phyloP scores from a whole-genome alignment of 2,329 filamentous ascomycete species.

The Lachnellula occidentalis region DNA sequence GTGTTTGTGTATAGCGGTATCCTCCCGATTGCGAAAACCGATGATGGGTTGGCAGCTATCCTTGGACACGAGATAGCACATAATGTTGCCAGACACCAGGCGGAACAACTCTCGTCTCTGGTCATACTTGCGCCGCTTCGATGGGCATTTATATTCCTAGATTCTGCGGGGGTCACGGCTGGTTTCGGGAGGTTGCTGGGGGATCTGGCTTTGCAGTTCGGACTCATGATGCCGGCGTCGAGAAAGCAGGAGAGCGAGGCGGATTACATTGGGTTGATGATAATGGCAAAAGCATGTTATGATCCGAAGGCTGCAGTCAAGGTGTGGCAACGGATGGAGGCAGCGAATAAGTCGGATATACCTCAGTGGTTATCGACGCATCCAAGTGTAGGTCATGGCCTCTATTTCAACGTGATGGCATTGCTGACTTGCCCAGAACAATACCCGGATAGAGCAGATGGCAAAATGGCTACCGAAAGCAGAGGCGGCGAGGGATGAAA shows the following conservation, averaged over 20 bases:
- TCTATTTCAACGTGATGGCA: background rate
- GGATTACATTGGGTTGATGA: constrained; percentile 74
- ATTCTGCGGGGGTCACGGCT: constrained; percentile 18
- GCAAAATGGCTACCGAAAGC: constrained; percentile 56
- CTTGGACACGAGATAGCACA: constrained; percentile 78
- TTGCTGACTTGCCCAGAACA: constrained; percentile 39
- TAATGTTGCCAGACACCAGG: constrained; percentile 62
- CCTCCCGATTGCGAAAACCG: constrained; percentile 58
- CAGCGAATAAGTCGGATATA: constrained; percentile 42
- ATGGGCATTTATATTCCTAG: constrained; percentile 33
- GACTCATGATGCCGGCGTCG: constrained; percentile 63
- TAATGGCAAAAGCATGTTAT: constrained; percentile 78
- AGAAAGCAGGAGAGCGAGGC: constrained; percentile 71
- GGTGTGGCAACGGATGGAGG: constrained; percentile 65
- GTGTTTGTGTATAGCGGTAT: constrained; percentile 76
- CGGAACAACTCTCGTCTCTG: constrained; percentile 51
- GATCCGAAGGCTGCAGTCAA: constrained; percentile 60
- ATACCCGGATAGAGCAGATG: constrained; percentile 60
- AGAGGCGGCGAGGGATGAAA: constrained; percentile 46
- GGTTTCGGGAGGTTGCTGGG: constrained; percentile 24
- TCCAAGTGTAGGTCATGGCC: constrained; percentile 54
- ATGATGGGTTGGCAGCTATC: constrained; percentile 68
- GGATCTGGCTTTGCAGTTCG: constrained; percentile 43
- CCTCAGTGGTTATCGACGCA: constrained; percentile 74
- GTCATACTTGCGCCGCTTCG: constrained; percentile 35